Evolutionary conservation across 306 rosid species (phyloP).

Genomic region (Prunus armeniaca): DNA sequence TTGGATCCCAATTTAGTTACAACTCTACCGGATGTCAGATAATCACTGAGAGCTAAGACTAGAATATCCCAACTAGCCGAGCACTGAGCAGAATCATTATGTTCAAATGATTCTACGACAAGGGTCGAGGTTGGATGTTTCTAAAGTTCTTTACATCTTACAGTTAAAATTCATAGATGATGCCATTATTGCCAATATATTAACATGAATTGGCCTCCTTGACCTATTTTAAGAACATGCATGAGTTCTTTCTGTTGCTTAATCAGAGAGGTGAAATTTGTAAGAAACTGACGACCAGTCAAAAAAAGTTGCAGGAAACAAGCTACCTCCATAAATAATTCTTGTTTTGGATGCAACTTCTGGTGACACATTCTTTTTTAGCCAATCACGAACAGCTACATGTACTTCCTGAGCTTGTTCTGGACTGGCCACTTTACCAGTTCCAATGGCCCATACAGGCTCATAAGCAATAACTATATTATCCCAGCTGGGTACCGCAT

Average conservation of each 20-base stretch:
- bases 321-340: slow-evolving; percentile 92
- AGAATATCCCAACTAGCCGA: not conserved
- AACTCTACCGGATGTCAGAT: not conserved
- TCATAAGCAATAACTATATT: slow-evolving; percentile 90
- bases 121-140: not conserved
- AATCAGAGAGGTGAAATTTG: not conserved
- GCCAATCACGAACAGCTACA: slow-evolving; percentile 90
- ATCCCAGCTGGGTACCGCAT: slow-evolving; percentile 93
- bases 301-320: slow-evolving; percentile 14
- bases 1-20: slow-evolving; percentile 1
- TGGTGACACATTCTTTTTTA: slow-evolving; percentile 68
- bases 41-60: not conserved
- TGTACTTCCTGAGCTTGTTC: slow-evolving; percentile 99
- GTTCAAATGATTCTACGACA: not conserved
- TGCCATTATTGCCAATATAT: not conserved
- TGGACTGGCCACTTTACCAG: slow-evolving; percentile 96
- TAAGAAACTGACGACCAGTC: slow-evolving; percentile 10
- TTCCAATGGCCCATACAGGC: slow-evolving; percentile 99
- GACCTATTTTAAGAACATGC: not conserved
- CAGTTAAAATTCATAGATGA: not conserved
- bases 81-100: not conserved
- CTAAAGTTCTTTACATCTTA: not conserved
- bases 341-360: slow-evolving; percentile 93
- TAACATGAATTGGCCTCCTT: not conserved
- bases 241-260: not conserved